phyloP scores from a whole-genome alignment of 768 basidiomycete species.

The Trametes cubensis region DNA sequence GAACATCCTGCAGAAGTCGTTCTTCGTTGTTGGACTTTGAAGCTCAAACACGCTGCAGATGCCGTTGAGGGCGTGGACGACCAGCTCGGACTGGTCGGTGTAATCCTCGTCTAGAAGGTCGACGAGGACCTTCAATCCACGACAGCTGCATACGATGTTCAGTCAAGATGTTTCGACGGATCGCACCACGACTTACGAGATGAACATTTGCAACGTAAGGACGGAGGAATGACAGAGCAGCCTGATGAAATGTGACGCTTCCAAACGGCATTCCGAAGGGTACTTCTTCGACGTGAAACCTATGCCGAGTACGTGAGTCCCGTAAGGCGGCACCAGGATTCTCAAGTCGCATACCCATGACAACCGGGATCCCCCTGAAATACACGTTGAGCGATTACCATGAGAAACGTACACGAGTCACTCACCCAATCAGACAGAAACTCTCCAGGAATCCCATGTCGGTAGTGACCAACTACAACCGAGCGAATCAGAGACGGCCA shows the following conservation, averaged over 20 bases:
- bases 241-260: slow-evolving; percentile 94
- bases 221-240: slow-evolving; percentile 91
- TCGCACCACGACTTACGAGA: slow-evolving; percentile 65
- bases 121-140: slow-evolving; percentile 91
- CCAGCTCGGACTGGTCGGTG: slow-evolving; percentile 84
- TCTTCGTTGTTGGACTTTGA: slow-evolving; percentile 94
- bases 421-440: slow-evolving; percentile 88
- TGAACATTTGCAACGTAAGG: slow-evolving; percentile 97
- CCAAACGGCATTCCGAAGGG: slow-evolving; percentile 89
- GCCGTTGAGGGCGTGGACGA: slow-evolving; percentile 91
- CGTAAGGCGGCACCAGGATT: not conserved
- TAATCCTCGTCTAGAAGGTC: slow-evolving; percentile 98
- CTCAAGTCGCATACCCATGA: slow-evolving; percentile 67
- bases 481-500: not conserved
- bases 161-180: not conserved
- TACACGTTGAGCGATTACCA: slow-evolving; percentile 2
- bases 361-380: slow-evolving; percentile 86
- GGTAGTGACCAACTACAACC: slow-evolving; percentile 47
- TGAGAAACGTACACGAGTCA: slow-evolving; percentile 6
- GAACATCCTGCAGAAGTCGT: slow-evolving; percentile 99
- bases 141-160: slow-evolving; percentile 60
- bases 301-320: slow-evolving; percentile 30
- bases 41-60: slow-evolving; percentile 95
- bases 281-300: slow-evolving; percentile 95
- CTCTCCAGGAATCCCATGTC: slow-evolving; percentile 91